Base-by-base conservation (phyloP, 768 basidiomycete genomes). In the Cystofilobasidium macerans region DNA sequence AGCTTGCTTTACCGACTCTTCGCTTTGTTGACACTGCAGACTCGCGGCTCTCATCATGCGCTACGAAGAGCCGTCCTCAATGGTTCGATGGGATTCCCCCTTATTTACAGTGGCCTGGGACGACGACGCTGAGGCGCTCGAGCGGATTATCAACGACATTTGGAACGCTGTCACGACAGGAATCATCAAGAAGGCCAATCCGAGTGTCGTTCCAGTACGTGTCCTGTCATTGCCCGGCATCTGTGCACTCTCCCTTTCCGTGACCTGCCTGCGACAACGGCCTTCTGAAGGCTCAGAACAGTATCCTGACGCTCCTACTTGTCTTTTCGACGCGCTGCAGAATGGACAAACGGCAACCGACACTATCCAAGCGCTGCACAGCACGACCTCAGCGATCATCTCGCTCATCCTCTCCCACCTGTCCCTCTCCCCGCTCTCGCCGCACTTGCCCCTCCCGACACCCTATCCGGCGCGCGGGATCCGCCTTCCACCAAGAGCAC, bases 31-130 rank as follows among this genome's bases (percentile, higher is more conserved):
- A 2, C 33, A 1, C 24, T 7, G 3, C 70, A 92, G 89, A 11
- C 82, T 95, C 40, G 87, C 90, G 54, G 92, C 90, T 74, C 82
- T 99, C 3, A 76, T 98, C 40, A 79, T 86, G 72, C 81, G 94
- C 59, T 98, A 85, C 71, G 95, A 99, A 77, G 95, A 98, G 72
- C 95, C 95, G 0, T 92, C 89, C 0, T 93, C 92, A 5, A 93
- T 93, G 87, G 93, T 89, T n/a, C 84, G 94, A 57, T 99, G 94
- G 94, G 94, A 99, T 75, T 88, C 94, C 0, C 94, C 95, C 0
- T 81, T 98, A 47, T 88, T 95, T 75, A 90, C 88, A 1, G 78
- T 95, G 0, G 77, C 85, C 5, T 89, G 86, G 82, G 81, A 82
- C 33, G 89, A 91, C 67, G 79, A 82, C 20, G 78, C 80, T 33